These are phyloP conservation scores for Jackrogersella multiformis DNA, from an alignment of 495 filamentous ascomycete species.

Conservation along the genomic window DNA sequence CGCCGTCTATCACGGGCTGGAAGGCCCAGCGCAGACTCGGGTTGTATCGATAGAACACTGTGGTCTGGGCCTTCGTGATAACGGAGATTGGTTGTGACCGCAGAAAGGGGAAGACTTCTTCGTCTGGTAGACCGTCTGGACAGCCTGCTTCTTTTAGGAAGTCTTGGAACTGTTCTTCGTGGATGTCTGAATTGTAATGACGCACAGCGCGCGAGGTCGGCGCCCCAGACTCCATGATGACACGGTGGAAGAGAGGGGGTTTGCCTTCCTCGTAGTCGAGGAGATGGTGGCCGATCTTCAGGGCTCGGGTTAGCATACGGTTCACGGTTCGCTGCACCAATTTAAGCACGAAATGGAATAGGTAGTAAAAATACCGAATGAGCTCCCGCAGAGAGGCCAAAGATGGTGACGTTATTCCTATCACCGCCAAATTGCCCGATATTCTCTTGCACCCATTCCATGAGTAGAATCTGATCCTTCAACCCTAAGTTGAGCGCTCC, in stretches of 20 bases:
- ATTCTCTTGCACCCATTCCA: slow-evolving; percentile 1
- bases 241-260: not conserved
- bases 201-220: not conserved
- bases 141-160: slow-evolving; percentile 1
- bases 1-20: not conserved
- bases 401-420: not conserved
- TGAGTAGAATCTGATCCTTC: not conserved
- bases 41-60: not conserved
- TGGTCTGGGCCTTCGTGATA: not conserved
- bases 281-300: slow-evolving; percentile 1
- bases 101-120: not conserved
- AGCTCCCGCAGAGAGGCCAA: not conserved
- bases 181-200: not conserved
- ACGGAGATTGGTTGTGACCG: not conserved
- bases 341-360: not conserved
- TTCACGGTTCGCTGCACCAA: too few species aligned
- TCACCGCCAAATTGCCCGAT: not conserved
- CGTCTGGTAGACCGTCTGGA: not conserved
- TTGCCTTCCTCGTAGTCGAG: not conserved
- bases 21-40: not conserved
- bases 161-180: not conserved
- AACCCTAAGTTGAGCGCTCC: not conserved
- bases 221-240: not conserved
- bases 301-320: not conserved
- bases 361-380: not conserved